A percentile compares a stretch with the other conserved stretches of the same genome.
phyloP scores from a whole-genome alignment of 768 basidiomycete genomes.

The Neoboletus magnificus region DNA sequence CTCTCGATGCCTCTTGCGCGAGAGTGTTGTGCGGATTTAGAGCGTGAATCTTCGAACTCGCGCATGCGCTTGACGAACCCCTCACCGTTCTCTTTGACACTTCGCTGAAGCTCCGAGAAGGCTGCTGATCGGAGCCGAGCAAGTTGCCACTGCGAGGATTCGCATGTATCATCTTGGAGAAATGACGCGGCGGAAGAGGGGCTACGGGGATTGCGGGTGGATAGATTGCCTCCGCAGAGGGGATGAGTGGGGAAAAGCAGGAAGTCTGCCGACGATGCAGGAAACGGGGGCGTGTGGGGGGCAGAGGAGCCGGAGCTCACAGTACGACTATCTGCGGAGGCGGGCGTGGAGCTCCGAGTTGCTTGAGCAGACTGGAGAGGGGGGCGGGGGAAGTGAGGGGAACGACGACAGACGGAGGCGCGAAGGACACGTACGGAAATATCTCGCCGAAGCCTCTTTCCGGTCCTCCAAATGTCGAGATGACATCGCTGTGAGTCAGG shows the following conservation, averaged over 20 bases:
- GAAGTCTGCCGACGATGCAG: constrained; percentile 51
- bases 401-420: neutral
- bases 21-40: constrained; percentile 36
- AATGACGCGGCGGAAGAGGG: constrained; percentile 22
- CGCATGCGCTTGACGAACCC: constrained; percentile 71
- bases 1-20: constrained; percentile 40
- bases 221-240: constrained; percentile 3
- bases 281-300: constrained; percentile 37
- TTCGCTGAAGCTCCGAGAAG: constrained; percentile 62
- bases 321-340: constrained; percentile 29
- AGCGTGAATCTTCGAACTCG: constrained; percentile 58
- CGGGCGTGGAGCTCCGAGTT: constrained; percentile 31
- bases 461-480: constrained; percentile 50
- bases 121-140: constrained; percentile 56
- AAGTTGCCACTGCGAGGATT: constrained; percentile 32
- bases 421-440: constrained; percentile 37
- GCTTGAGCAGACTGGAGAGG: constrained; percentile 12
- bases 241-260: constrained; percentile 36
- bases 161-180: constrained; percentile 20
- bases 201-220: constrained; percentile 13
- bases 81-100: constrained; percentile 61
- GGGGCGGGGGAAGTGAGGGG: neutral
- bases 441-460: constrained; percentile 53
- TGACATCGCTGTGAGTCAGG: constrained; percentile 47
- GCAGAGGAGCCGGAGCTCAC: constrained; percentile 24